Conservation (phyloP, 306 rosid species). For the Inga leiocalycina region DNA sequence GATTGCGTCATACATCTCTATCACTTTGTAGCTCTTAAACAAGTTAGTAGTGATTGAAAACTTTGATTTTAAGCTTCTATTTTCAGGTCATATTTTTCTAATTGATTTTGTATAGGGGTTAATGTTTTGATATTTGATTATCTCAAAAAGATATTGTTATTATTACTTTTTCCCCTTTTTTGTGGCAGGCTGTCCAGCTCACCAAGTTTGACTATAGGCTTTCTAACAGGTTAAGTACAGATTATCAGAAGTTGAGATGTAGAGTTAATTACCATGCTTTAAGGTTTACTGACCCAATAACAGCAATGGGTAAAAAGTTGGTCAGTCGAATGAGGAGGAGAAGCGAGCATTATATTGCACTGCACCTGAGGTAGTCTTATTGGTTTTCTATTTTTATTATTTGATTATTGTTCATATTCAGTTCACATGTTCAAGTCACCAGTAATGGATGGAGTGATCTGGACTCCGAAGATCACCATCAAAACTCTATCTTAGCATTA, state of each 20-base stretch:
- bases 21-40: not conserved
- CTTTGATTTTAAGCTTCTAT: constrained; percentile 8
- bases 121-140: constrained; percentile 27
- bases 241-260: constrained; percentile 92
- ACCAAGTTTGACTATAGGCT: constrained; percentile 97
- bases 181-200: constrained; percentile 90
- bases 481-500: not conserved
- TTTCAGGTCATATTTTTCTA: constrained; percentile 7
- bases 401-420: constrained; percentile 20
- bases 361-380: constrained; percentile 83
- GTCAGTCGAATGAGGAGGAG: constrained; percentile 78
- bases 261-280: constrained; percentile 95
- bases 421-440: constrained; percentile 18
- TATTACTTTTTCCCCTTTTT: not conserved
- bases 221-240: constrained; percentile 85
- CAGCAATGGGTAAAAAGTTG: constrained; percentile 74
- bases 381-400: constrained; percentile 27
- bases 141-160: constrained; percentile 36
- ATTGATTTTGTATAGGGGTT: constrained; percentile 24
- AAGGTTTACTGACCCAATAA: constrained; percentile 73
- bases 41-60: not conserved
- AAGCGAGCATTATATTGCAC: constrained; percentile 81
- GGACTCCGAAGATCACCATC: not conserved
- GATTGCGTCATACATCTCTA: not conserved
- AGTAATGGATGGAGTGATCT: not conserved